Conservation (phyloP, 2,329 filamentous ascomycete genomes). For the Fusarium newnesense region DNA sequence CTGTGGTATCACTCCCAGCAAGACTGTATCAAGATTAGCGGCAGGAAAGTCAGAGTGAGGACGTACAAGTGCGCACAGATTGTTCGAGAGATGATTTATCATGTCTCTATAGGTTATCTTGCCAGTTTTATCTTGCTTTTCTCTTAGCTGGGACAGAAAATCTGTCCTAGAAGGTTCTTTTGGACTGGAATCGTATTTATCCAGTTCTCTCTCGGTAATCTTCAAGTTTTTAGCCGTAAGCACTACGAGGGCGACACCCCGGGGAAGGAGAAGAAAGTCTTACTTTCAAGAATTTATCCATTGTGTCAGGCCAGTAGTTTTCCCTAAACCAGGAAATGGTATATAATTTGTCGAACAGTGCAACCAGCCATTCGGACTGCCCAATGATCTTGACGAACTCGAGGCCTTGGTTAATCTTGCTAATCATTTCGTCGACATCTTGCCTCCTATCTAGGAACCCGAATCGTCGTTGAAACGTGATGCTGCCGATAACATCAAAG, state of each 20-base stretch:
- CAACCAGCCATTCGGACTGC: neutral
- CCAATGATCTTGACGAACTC: neutral
- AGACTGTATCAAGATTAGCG: neutral
- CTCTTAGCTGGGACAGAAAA: neutral
- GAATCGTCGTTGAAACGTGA: neutral
- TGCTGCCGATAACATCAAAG: neutral
- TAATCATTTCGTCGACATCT: neutral
- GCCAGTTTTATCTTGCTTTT: neutral
- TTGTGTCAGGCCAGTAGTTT: neutral
- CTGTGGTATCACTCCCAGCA: neutral
- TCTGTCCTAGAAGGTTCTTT: neutral
- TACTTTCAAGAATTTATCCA: neutral
- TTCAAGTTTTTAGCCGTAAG: accelerated
- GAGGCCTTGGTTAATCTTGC: neutral
- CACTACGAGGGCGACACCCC: accelerated
- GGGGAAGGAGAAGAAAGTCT: neutral
- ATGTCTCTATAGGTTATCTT: neutral
- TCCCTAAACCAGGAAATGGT: neutral
- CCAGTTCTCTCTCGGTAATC: neutral
- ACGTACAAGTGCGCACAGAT: neutral
- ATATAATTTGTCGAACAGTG: neutral
- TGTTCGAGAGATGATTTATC: neutral
- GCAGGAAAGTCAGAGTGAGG: accelerated
- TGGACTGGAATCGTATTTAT: neutral
- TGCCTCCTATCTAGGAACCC: neutral